phyloP scores from a whole-genome alignment of 2,329 filamentous ascomycete species.

The Aureobasidium sp. region DNA sequence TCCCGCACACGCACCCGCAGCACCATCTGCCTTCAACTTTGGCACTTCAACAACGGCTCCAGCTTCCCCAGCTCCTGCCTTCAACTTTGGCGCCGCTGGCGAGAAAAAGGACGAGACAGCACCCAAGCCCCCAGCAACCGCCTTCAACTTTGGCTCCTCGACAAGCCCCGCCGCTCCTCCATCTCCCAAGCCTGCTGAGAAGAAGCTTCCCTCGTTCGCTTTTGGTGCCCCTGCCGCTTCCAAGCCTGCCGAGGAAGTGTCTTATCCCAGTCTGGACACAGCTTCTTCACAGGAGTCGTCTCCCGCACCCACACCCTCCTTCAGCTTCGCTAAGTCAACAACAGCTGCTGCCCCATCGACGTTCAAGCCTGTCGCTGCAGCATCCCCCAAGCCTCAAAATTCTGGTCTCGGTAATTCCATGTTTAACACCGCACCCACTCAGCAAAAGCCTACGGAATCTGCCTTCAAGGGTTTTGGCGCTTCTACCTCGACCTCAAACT shows the following conservation, averaged over 20 bases:
- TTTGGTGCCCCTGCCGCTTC: background rate
- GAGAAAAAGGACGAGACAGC: background rate
- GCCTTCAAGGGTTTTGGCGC: conserved; percentile 7
- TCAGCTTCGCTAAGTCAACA: background rate
- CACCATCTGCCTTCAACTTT: conserved; percentile 3
- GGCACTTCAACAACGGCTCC: background rate
- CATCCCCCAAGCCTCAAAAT: background rate
- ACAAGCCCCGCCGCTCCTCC: background rate
- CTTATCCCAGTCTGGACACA: background rate
- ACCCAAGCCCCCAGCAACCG: background rate
- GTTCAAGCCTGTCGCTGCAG: background rate
- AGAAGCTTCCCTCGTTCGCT: conserved; percentile 1
- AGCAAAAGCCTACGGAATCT: conserved; percentile 3
- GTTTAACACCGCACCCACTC: background rate
- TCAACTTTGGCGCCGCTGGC: background rate
- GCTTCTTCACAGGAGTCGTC: background rate
- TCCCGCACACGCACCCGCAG: background rate
- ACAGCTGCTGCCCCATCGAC: background rate
- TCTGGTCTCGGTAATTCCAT: background rate
- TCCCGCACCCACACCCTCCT: background rate
- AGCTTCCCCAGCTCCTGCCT: background rate
- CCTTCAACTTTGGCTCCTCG: conserved; percentile 2
- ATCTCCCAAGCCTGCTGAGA: conserved; percentile 11
- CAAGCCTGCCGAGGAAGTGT: background rate
- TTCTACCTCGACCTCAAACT: background rate